Evolutionary conservation across 352 stramenopile genomes (phyloP), one percentile per base, ranked within the genome.

Genomic region (Pythium chondricola): DNA sequence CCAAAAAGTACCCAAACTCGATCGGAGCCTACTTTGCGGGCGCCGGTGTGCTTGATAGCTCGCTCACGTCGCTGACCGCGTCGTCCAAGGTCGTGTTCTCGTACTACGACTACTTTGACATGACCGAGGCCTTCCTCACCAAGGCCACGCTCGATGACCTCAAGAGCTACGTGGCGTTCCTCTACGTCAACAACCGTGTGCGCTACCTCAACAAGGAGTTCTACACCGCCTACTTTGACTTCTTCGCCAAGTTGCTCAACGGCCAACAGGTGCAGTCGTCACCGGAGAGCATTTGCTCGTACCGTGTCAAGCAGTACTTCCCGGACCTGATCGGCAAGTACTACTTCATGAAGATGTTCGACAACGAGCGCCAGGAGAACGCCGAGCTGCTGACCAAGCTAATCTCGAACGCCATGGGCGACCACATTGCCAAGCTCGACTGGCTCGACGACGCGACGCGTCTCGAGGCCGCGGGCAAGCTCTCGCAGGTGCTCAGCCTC

Each of bases 391-490:
- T 98, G 69, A 75, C 95, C 3, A 74, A 94, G 32, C 70, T 79
- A 38, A 74, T 97, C 18, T 65, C 95, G 32, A 58, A 86, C 25
- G 72, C 88, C 33, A 81, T 97, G 62, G 63, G 72, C 27, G 73
- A 84, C 38, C 74, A 89, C 46, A 77, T 97, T 25, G 71, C 81
- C 42, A 88, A 85, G 62, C 74, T 97, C 3, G 66, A 88, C 10
- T 98, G 93, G 91, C 82, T 98, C 43, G 91, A 92, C 21, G 73
- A 93, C 6, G 47, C 48, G 22, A 97, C 93, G 2, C 78, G 86
- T 43, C 45, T 60, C 2, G 71, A 77, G 43, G 91, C 87, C 4
- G 58, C 95, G 31, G 71, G 76, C 37, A 97, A 97, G 65, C 88
- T 98, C 32, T 49, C 37, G 17, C 71, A 69, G 59, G 65, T 71